Conservation (phyloP, 495 filamentous ascomycete species). For the Bacidia gigantensis region DNA sequence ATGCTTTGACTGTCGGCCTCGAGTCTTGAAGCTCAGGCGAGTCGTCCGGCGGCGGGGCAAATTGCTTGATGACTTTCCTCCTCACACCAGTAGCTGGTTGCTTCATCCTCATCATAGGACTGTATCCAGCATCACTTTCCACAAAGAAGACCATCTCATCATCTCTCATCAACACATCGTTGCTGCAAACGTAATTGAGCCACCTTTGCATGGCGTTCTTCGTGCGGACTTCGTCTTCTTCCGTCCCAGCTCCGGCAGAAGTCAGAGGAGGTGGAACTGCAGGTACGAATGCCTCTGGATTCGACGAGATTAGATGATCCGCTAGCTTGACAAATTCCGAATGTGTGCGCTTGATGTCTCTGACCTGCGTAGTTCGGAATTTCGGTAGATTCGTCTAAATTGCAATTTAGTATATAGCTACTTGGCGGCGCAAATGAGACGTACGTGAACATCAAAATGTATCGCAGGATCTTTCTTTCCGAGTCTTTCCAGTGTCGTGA, state of each 20-base stretch:
- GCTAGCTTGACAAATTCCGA: conserved; percentile 91
- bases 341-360: conserved; percentile 89
- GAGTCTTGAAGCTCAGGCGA: conserved; percentile 87
- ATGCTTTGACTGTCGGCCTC: conserved; percentile 81
- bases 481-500: conserved; percentile 81
- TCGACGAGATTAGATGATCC: conserved; percentile 86
- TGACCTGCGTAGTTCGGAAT: conserved; percentile 94
- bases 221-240: conserved; percentile 85
- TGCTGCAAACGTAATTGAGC: conserved; percentile 83
- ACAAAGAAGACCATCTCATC: conserved; percentile 96
- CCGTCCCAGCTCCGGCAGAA: conserved; percentile 87
- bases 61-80: conserved; percentile 93
- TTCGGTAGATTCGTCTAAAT: conserved; percentile 88
- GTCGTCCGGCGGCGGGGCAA: conserved; percentile 93
- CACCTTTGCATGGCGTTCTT: conserved; percentile 84
- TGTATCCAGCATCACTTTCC: conserved; percentile 96
- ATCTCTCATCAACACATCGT: conserved; percentile 85
- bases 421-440: conserved; percentile 8
- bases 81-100: conserved; percentile 94
- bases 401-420: conserved; percentile 8
- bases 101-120: conserved; percentile 85
- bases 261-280: conserved; percentile 83
- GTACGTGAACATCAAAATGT: conserved; percentile 91
- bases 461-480: conserved; percentile 92
- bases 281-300: conserved; percentile 96